Evolutionary conservation across 805 yeast species (phyloP).

Genomic region (Candida germanica): DNA sequence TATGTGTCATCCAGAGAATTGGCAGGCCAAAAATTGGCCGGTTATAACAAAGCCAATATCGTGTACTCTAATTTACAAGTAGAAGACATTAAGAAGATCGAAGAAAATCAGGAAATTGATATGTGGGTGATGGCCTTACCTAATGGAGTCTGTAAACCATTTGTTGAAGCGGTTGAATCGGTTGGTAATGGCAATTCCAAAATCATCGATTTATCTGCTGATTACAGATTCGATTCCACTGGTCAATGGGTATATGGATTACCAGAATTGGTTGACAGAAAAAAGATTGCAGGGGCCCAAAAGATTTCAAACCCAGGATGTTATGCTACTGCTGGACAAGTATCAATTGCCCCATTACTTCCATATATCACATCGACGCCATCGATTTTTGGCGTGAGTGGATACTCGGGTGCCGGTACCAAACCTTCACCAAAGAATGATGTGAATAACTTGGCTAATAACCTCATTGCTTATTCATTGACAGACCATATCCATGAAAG

Average conservation of each 20-base stretch:
- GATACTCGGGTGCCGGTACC: constrained; percentile 99
- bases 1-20: constrained; percentile 97
- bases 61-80: constrained; percentile 81
- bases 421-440: constrained; percentile 97
- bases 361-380: constrained; percentile 71
- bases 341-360: constrained; percentile 80
- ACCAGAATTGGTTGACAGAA: constrained; percentile 83
- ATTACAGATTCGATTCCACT: constrained; percentile 86
- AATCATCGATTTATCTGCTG: constrained; percentile 92
- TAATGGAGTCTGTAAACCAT: constrained; percentile 91
- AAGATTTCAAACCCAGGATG: constrained; percentile 97
- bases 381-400: constrained; percentile 90
- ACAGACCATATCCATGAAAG: constrained; percentile 97
- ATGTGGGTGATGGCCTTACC: constrained; percentile 99
- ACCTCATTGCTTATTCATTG: constrained; percentile 89
- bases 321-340: constrained; percentile 97
- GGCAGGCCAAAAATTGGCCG: constrained; percentile 79
- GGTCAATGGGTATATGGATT: constrained; percentile 92
- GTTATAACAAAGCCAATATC: constrained; percentile 79
- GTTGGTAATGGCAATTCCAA: constrained; percentile 66
- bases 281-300: constrained; percentile 60
- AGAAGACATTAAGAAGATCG: constrained; percentile 80
- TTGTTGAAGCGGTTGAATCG: constrained; percentile 74
- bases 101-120: constrained; percentile 74
- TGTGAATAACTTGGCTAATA: constrained; percentile 65